Conservation (phyloP, 2,329 filamentous ascomycete species). For the Diplodia intermedia region DNA sequence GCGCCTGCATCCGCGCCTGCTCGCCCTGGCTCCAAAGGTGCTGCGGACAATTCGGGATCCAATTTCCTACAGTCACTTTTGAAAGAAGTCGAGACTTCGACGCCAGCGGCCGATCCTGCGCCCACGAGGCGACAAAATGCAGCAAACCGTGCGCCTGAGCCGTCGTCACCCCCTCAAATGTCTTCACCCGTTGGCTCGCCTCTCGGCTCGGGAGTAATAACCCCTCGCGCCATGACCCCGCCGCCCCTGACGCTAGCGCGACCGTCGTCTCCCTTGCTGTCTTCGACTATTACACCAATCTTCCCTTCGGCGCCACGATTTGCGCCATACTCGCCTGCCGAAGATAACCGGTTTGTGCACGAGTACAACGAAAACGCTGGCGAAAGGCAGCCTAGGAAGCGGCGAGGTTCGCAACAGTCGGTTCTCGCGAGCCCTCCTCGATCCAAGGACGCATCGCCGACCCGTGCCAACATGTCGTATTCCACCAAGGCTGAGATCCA, state of each 20-base stretch:
- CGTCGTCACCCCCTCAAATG: constrained; percentile 53
- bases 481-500: constrained; percentile 89
- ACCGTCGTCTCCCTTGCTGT: constrained; percentile 71
- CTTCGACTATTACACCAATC: constrained; percentile 74
- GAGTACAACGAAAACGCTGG: constrained; percentile 38
- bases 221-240: constrained; percentile 73
- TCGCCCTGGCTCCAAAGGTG: constrained; percentile 41
- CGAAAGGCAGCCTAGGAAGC: constrained; percentile 46
- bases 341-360: constrained; percentile 39
- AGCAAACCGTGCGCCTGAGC: constrained; percentile 49
- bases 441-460: constrained; percentile 72
- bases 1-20: constrained; percentile 50
- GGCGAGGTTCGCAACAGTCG: constrained; percentile 40
- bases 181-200: constrained; percentile 74
- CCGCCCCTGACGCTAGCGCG: constrained; percentile 68
- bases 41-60: constrained; percentile 42
- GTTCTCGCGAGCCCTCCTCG: constrained; percentile 53
- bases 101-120: constrained; percentile 40
- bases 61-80: constrained; percentile 81
- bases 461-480: constrained; percentile 70
- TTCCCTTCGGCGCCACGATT: constrained; percentile 75
- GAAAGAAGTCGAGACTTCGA: constrained; percentile 63
- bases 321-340: constrained; percentile 66
- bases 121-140: constrained; percentile 50
- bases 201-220: constrained; percentile 68